These are phyloP conservation scores for Biscogniauxia sp. DNA, from an alignment of 2,329 filamentous ascomycete genomes.

Conservation along the genomic window DNA sequence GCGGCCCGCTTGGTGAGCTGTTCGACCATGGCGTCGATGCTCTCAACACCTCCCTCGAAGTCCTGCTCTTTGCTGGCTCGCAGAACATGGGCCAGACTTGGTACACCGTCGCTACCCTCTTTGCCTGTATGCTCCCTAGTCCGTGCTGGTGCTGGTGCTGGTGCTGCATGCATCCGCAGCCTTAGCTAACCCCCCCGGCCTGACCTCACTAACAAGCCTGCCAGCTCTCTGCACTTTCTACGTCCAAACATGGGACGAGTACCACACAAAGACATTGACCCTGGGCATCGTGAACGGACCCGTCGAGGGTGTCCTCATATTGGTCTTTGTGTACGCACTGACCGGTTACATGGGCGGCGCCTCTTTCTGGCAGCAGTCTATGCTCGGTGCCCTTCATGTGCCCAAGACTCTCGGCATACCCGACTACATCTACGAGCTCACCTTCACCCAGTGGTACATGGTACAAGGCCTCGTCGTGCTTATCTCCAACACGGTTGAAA, in stretches of 20 bases:
- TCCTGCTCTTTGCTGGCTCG: constrained; percentile 84
- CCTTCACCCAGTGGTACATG: constrained; percentile 92
- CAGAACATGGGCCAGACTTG: constrained; percentile 93
- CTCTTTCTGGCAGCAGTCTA: constrained; percentile 87
- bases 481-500: constrained; percentile 79
- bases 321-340: constrained; percentile 76
- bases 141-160: neutral
- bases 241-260: constrained; percentile 98
- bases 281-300: constrained; percentile 90
- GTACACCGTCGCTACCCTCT: constrained; percentile 80
- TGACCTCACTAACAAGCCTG: constrained; percentile 13
- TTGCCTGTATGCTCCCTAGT: constrained; percentile 62
- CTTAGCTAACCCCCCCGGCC: neutral
- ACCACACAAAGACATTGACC: constrained; percentile 94
- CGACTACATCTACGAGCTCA: constrained; percentile 68
- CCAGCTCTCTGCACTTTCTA: constrained; percentile 90
- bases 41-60: constrained; percentile 91
- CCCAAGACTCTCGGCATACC: constrained; percentile 64
- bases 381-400: constrained; percentile 71
- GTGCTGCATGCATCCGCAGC: neutral
- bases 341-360: constrained; percentile 85
- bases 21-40: constrained; percentile 98
- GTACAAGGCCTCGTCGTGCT: constrained; percentile 79
- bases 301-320: constrained; percentile 87
- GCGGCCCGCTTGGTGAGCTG: constrained; percentile 88